Evolutionary conservation across 495 filamentous ascomycete species (phyloP).

Genomic region (Lindgomyces ingoldianus): DNA sequence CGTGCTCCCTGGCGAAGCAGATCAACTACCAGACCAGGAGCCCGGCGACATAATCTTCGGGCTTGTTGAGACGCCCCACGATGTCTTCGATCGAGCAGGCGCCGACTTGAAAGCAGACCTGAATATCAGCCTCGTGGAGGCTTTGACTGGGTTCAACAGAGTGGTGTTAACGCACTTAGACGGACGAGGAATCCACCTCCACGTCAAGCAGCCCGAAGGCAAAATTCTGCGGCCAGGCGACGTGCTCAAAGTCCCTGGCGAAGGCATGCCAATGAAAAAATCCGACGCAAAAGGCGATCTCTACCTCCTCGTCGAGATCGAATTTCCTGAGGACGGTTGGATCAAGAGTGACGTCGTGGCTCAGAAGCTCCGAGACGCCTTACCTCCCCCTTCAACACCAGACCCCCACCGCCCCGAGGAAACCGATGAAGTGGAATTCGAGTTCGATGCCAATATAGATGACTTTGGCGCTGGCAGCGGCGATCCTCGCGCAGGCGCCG

Average conservation of each 20-base stretch:
- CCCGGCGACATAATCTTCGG: slow-evolving; percentile 93
- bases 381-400: slow-evolving; percentile 57
- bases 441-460: slow-evolving; percentile 76
- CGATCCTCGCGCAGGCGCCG: slow-evolving; percentile 69
- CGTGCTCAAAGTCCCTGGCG: slow-evolving; percentile 77
- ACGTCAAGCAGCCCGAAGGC: slow-evolving; percentile 66
- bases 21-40: slow-evolving; percentile 86
- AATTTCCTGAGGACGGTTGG: slow-evolving; percentile 88
- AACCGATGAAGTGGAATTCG: slow-evolving; percentile 83
- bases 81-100: slow-evolving; percentile 75
- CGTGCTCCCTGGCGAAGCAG: slow-evolving; percentile 88
- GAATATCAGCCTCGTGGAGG: slow-evolving; percentile 77
- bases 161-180: slow-evolving; percentile 92
- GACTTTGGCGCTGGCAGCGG: slow-evolving; percentile 69
- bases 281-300: slow-evolving; percentile 82
- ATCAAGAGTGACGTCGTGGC: slow-evolving; percentile 66
- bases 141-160: slow-evolving; percentile 83
- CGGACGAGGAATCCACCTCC: slow-evolving; percentile 82
- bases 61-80: slow-evolving; percentile 77
- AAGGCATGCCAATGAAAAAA: slow-evolving; percentile 92
- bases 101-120: slow-evolving; percentile 79
- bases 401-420: slow-evolving; percentile 61
- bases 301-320: slow-evolving; percentile 80
- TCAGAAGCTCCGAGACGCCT: slow-evolving; percentile 66
- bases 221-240: slow-evolving; percentile 78